Conservation (phyloP, 2,329 filamentous ascomycete species). For the Colletotrichum musae region DNA sequence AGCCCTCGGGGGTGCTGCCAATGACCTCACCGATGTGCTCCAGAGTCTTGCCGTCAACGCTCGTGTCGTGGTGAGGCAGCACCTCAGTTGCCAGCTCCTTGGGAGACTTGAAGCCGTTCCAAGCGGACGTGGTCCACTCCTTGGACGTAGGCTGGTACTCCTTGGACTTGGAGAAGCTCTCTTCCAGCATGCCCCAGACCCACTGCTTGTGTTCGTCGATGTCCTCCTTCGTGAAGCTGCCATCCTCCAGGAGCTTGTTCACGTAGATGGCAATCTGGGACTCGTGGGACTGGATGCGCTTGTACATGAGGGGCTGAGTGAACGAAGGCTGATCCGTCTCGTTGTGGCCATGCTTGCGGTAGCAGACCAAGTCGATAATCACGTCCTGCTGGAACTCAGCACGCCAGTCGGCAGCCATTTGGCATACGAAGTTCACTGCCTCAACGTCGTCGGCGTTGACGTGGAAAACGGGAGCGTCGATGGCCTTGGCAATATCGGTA, state of each 20-base stretch:
- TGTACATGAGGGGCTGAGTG: slow-evolving; percentile 99
- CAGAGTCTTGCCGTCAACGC: slow-evolving; percentile 79
- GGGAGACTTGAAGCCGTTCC: slow-evolving; percentile 99
- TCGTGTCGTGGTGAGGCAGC: slow-evolving; percentile 90
- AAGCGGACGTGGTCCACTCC: slow-evolving; percentile 98
- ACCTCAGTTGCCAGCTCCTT: slow-evolving; percentile 97
- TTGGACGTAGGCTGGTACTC: slow-evolving; percentile 97
- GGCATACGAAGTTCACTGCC: slow-evolving; percentile 98
- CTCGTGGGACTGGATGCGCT: slow-evolving; percentile 89
- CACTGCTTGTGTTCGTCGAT: slow-evolving; percentile 99
- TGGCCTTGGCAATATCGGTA: slow-evolving; percentile 98
- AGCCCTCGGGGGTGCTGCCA: slow-evolving; percentile 84
- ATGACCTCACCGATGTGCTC: slow-evolving; percentile 88
- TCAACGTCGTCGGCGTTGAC: slow-evolving; percentile 99
- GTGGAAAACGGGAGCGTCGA: slow-evolving; percentile 98
- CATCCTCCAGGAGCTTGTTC: slow-evolving; percentile 90
- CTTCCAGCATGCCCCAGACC: slow-evolving; percentile 99
- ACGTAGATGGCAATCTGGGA: slow-evolving; percentile 92
- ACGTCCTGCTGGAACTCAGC: slow-evolving; percentile 99
- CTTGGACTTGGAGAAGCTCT: slow-evolving; percentile 97
- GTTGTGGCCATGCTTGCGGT: slow-evolving; percentile 99
- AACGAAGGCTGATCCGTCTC: slow-evolving; percentile 99
- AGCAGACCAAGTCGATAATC: slow-evolving; percentile 98
- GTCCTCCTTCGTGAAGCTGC: slow-evolving; percentile 97
- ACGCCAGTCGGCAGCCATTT: slow-evolving; percentile 96